Evolutionary conservation across 2,329 filamentous ascomycete species (phyloP).

Genomic region (Botrytis squamosa): DNA sequence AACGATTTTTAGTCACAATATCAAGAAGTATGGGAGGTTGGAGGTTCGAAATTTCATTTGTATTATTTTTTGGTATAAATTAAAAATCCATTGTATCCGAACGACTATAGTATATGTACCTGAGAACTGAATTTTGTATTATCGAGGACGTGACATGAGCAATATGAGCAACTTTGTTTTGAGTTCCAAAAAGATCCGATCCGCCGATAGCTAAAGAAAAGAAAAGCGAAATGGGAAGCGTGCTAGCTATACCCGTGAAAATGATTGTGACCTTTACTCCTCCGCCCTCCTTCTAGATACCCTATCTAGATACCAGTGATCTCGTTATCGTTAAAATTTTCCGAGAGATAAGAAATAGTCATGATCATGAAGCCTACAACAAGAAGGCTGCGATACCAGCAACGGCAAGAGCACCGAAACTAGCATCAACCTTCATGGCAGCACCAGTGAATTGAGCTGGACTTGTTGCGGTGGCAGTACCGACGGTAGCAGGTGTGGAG

Average conservation of each 20-base stretch:
- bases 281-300: slow-evolving; percentile 19
- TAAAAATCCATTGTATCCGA: slow-evolving; percentile 21
- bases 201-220: slow-evolving; percentile 16
- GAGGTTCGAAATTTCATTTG: slow-evolving; percentile 10
- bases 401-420: slow-evolving; percentile 30
- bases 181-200: slow-evolving; percentile 29
- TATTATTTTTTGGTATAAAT: slow-evolving; percentile 18
- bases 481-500: slow-evolving; percentile 6
- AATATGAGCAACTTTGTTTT: slow-evolving; percentile 28
- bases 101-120: slow-evolving; percentile 26
- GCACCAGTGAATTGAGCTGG: slow-evolving; percentile 28
- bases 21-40: not conserved
- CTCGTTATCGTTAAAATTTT: slow-evolving; percentile 24
- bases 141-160: slow-evolving; percentile 24
- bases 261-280: slow-evolving; percentile 29
- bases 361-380: slow-evolving; percentile 28
- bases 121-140: slow-evolving; percentile 27
- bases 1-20: not conserved
- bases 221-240: slow-evolving; percentile 19
- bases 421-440: slow-evolving; percentile 27
- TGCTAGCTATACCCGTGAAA: slow-evolving; percentile 20
- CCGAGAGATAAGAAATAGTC: slow-evolving; percentile 17
- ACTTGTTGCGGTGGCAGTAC: slow-evolving; percentile 18
- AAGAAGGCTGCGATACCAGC: slow-evolving; percentile 33
- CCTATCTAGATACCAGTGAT: slow-evolving; percentile 22